These are phyloP conservation scores for Botrytis porri DNA, from an alignment of 2,329 filamentous ascomycete genomes.

Conservation along the genomic window DNA sequence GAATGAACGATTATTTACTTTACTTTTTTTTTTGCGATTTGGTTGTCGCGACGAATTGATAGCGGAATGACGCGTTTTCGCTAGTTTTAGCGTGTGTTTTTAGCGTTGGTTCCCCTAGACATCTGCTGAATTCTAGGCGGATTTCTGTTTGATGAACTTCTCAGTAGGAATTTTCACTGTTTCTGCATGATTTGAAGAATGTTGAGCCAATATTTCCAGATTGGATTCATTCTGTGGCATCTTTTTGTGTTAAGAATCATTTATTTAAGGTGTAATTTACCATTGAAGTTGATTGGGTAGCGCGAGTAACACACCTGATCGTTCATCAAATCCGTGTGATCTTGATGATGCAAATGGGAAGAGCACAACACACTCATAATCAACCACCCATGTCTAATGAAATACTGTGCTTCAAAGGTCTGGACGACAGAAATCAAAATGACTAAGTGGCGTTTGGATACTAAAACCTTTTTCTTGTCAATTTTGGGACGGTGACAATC, in stretches of 20 bases:
- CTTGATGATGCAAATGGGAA: background rate
- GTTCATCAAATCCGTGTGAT: background rate
- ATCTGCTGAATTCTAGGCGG: background rate
- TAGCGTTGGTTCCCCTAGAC: background rate
- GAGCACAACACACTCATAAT: background rate
- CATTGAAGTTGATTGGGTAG: background rate
- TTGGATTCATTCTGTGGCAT: background rate
- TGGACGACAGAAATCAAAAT: background rate
- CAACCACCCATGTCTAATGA: no score
- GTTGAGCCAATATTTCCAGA: background rate
- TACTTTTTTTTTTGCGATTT: background rate
- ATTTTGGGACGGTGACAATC: no score
- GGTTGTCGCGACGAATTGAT: slow-evolving; percentile 6
- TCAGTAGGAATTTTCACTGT: fast-evolving
- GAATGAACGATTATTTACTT: background rate
- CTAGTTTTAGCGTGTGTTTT: background rate
- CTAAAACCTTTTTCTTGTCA: background rate
- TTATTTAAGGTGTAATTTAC: background rate
- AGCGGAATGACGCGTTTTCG: slow-evolving; percentile 3
- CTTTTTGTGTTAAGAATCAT: background rate
- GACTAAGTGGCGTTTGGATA: background rate
- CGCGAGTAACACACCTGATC: background rate
- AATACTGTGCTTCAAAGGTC: background rate
- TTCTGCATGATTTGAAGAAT: background rate
- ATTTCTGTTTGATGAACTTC: background rate